Conservation (phyloP, 768 basidiomycete genomes). For the Tulasnella sp. region DNA sequence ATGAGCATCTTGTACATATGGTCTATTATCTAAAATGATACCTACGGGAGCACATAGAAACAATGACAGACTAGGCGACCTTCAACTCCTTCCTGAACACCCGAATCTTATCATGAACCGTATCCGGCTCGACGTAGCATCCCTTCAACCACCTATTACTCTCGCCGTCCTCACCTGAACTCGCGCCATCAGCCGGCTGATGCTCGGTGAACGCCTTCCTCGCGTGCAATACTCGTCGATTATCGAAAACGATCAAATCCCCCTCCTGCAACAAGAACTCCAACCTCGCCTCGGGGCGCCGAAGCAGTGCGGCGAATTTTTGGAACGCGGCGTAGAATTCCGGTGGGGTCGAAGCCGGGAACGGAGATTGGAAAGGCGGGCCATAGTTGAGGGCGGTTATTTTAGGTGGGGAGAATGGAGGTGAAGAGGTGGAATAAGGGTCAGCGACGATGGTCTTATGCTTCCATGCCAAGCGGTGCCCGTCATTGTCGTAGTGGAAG, state of each 20-base stretch:
- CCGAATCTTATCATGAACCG: slow-evolving; percentile 50
- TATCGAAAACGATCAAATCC: slow-evolving; percentile 88
- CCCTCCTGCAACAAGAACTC: slow-evolving; percentile 71
- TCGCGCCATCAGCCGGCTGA: slow-evolving; percentile 37
- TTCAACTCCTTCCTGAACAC: slow-evolving; percentile 24
- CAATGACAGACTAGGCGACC: not conserved
- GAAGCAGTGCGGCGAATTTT: slow-evolving; percentile 57
- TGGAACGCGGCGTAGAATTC: slow-evolving; percentile 61
- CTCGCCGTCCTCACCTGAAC: not conserved
- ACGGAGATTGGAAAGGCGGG: slow-evolving; percentile 89
- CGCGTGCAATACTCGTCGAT: slow-evolving; percentile 83
- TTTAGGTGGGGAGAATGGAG: slow-evolving; percentile 29
- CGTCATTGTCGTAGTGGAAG: slow-evolving; percentile 90
- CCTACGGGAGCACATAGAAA: not conserved
- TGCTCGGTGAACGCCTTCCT: slow-evolving; percentile 62
- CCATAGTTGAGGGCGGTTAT: slow-evolving; percentile 82
- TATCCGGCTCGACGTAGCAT: slow-evolving; percentile 47
- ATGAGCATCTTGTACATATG: too few species aligned
- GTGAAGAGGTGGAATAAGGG: not conserved
- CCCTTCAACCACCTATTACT: slow-evolving; percentile 87
- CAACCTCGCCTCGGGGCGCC: slow-evolving; percentile 51
- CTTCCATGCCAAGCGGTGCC: slow-evolving; percentile 67
- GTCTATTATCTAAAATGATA: too few species aligned
- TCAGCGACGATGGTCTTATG: slow-evolving; percentile 74
- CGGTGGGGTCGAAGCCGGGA: slow-evolving; percentile 49